phyloP scores from a whole-genome alignment of 2,329 filamentous ascomycete genomes.

The Ophiostoma australiae region DNA sequence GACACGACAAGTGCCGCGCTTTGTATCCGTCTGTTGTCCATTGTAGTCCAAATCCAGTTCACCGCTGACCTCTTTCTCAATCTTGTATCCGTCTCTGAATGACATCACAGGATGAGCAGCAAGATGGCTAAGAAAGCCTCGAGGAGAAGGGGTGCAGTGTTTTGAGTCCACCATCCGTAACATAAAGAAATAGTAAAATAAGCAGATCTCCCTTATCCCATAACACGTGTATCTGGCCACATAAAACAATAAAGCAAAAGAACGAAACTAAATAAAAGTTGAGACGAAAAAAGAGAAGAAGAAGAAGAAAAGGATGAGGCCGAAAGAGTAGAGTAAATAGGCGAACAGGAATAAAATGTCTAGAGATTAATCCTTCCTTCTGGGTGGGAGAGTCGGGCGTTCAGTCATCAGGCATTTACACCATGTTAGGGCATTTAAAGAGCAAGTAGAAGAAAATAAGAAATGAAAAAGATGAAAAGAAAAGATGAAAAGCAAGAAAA shows the following conservation, averaged over 20 bases:
- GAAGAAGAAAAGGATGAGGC: conserved; percentile 6
- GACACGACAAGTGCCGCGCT: neutral
- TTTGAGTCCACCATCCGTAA: conserved; percentile 14
- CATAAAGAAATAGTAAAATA: conserved; percentile 9
- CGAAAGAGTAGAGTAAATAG: conserved; percentile 11
- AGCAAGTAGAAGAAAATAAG: conserved; percentile 14
- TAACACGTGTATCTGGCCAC: conserved; percentile 22
- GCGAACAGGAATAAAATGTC: conserved; percentile 23
- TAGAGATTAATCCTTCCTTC: conserved; percentile 30
- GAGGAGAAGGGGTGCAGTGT: neutral
- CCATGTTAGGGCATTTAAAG: conserved; percentile 28
- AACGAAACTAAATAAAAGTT: conserved; percentile 12
- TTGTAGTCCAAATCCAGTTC: neutral
- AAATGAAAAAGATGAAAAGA: neutral
- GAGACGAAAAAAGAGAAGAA: neutral
- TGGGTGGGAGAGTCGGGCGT: conserved; percentile 25
- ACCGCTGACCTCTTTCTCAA: neutral
- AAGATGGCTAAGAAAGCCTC: neutral
- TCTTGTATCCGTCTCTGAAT: neutral
- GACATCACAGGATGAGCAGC: conserved; percentile 19
- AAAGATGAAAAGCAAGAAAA: neutral
- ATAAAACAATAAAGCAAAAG: conserved; percentile 9
- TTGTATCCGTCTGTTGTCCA: neutral
- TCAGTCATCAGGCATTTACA: conserved; percentile 30
- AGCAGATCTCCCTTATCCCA: conserved; percentile 18